A percentile compares a stretch with the other conserved stretches of the same genome.
Conservation (phyloP, 1,284 basidiomycete species). For the Trichosporon sp. region DNA sequence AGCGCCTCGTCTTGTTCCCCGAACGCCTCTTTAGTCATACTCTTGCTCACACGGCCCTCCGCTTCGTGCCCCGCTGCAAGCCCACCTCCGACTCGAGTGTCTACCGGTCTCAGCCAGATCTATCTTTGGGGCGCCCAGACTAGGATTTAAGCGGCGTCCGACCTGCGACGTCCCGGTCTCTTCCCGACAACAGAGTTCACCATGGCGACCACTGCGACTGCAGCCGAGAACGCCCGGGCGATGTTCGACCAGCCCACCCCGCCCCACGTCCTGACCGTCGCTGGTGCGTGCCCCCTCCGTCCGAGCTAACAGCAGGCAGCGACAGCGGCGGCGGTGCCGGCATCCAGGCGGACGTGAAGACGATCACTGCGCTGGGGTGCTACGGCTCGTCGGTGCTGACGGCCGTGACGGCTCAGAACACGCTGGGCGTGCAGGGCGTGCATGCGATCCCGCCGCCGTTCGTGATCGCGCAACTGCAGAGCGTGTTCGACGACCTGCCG, state of each 20-base stretch:
- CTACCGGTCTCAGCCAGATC: no score
- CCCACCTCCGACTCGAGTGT: neutral
- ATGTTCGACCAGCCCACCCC: slow-evolving; percentile 6
- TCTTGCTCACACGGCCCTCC: no score
- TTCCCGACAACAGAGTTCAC: neutral
- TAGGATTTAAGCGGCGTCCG: no score
- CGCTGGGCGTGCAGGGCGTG: slow-evolving; percentile 71
- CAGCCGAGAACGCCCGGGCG: neutral
- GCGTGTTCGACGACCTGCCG: slow-evolving; percentile 70
- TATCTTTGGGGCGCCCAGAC: no score
- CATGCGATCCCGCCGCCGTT: slow-evolving; percentile 64
- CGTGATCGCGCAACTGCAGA: slow-evolving; percentile 63
- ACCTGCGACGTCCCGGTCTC: no score
- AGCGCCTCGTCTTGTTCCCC: no score
- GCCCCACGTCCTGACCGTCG: slow-evolving; percentile 43
- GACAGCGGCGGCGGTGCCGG: slow-evolving; percentile 87
- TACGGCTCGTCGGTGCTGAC: slow-evolving; percentile 86
- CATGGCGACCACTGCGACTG: neutral
- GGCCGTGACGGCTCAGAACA: slow-evolving; percentile 88
- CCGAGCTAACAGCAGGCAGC: slow-evolving; percentile 29
- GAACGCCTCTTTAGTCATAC: no score
- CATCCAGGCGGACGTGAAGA: slow-evolving; percentile 75
- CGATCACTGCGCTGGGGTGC: slow-evolving; percentile 70
- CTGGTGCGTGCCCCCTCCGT: slow-evolving; percentile 27
- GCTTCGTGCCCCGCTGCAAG: no score